Percentiles rank a stretch among this genome's conserved stretches.
Evolutionary conservation across 495 filamentous ascomycete species (phyloP).

Genomic region (Penicillium fimorum): DNA sequence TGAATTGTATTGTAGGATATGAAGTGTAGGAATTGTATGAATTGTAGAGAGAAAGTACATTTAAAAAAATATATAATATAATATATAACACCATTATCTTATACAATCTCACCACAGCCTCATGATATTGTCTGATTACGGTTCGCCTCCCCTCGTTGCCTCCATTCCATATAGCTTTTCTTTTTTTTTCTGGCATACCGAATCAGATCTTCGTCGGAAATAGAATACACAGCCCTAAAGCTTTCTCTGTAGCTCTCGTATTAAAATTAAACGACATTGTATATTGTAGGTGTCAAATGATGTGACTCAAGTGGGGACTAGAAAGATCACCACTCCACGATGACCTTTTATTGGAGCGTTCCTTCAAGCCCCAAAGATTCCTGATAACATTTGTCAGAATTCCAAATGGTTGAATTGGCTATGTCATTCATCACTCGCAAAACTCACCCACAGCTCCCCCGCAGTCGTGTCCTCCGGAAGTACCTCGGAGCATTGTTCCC

Average conservation of each 20-base stretch:
- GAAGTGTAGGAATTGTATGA: neutral
- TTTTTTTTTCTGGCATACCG: too few relatives aligned
- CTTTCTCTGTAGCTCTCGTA: neutral
- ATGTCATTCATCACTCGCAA: neutral
- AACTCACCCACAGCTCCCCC: conserved; percentile 52
- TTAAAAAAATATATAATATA: neutral
- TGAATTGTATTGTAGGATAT: too few relatives aligned
- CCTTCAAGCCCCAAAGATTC: conserved; percentile 47
- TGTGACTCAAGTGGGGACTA: conserved; percentile 22
- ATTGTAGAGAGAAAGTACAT: neutral
- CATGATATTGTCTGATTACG: conserved; percentile 19
- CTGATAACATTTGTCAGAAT: conserved; percentile 25
- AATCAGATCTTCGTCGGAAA: conserved; percentile 7
- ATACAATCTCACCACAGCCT: conserved; percentile 6
- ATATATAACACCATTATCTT: neutral
- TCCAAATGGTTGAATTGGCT: neutral
- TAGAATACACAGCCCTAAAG: conserved; percentile 10
- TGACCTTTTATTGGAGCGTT: conserved; percentile 25
- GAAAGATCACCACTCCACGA: conserved; percentile 21
- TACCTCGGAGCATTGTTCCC: conserved; percentile 47
- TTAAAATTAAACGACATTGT: neutral
- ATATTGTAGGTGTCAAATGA: conserved; percentile 23
- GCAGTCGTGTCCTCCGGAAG: conserved; percentile 46
- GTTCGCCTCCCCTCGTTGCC: conserved; percentile 25
- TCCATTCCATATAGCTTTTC: conserved; percentile 17